phyloP scores from a whole-genome alignment of 768 basidiomycete species.

The Boletus subcaerulescens region DNA sequence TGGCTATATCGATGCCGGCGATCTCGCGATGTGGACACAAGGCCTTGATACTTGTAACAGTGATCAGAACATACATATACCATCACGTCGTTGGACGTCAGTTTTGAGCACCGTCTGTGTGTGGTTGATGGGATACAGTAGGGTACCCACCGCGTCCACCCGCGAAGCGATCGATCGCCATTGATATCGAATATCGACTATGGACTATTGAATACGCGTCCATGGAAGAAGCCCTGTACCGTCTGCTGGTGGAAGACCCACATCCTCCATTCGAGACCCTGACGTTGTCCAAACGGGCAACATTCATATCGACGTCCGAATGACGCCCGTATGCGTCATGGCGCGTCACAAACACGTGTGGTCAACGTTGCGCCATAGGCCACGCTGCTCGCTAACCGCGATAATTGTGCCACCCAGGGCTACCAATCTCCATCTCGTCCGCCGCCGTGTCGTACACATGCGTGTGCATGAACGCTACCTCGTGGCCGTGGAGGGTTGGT shows the following conservation, averaged over 20 bases:
- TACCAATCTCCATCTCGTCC: neutral
- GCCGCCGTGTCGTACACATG: neutral
- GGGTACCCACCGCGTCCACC: neutral
- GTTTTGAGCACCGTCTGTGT: neutral
- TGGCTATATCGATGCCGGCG: conserved; percentile 1
- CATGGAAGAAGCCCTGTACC: neutral
- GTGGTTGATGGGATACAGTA: neutral
- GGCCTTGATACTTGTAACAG: too few relatives aligned
- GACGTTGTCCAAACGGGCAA: too few relatives aligned
- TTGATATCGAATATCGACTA: too few relatives aligned
- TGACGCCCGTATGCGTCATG: neutral
- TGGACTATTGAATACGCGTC: neutral
- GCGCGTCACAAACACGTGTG: conserved; percentile 19
- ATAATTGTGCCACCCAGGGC: neutral
- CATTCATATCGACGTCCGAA: neutral
- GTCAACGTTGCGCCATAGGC: conserved; percentile 8
- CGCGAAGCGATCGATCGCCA: conserved; percentile 1
- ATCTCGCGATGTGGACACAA: conserved; percentile 1
- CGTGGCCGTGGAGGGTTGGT: too few relatives aligned
- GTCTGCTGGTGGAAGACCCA: neutral
- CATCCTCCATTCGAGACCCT: too few relatives aligned
- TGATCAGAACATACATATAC: neutral
- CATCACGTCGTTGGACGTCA: neutral
- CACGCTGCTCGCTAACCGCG: too few relatives aligned
- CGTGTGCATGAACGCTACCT: too few relatives aligned